Evolutionary conservation across 495 filamentous ascomycete species (phyloP).

Genomic region (Lasiosphaeria ovina): DNA sequence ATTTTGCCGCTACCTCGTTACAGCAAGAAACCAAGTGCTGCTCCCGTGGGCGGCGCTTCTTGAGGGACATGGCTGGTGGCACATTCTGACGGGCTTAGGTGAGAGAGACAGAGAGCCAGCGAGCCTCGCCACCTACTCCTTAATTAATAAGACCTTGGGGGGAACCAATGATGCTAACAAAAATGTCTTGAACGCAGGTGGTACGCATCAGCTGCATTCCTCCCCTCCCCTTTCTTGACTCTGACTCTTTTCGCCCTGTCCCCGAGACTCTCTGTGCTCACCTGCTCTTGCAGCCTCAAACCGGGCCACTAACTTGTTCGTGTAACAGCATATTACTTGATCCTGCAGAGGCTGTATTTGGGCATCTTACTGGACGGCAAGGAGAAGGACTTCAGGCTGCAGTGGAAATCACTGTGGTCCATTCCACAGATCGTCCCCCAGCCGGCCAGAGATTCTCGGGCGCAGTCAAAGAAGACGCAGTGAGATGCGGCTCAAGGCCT

Average conservation of each 20-base stretch:
- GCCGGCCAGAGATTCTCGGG: conserved; percentile 12
- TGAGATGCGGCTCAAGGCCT: conserved; percentile 6
- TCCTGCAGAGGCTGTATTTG: conserved; percentile 84
- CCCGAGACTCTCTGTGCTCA: conserved; percentile 35
- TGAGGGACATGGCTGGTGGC: conserved; percentile 98
- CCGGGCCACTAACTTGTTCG: not conserved
- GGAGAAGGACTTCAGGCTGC: conserved; percentile 71
- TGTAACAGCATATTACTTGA: conserved; percentile 74
- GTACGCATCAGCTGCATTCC: conserved; percentile 26
- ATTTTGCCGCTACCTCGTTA: conserved; percentile 70
- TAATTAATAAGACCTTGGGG: conserved; percentile 2
- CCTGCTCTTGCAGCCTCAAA: not conserved
- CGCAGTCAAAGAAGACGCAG: conserved; percentile 30
- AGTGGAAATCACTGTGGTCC: conserved; percentile 63
- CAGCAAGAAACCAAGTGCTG: conserved; percentile 68
- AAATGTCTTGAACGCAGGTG: conserved; percentile 28
- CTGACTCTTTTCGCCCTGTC: not conserved
- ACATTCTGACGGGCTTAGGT: conserved; percentile 49
- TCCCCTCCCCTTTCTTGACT: not conserved
- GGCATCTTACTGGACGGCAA: conserved; percentile 73
- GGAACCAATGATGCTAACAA: not conserved
- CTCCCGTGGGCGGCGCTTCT: conserved; percentile 88
- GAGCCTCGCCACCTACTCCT: not conserved
- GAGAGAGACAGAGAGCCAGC: conserved; percentile 2
- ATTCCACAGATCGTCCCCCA: conserved; percentile 60